Evolutionary conservation across 768 basidiomycete species (phyloP), one percentile per base, ranked within the genome.

Genomic region (Mycena olivaceomarginata): DNA sequence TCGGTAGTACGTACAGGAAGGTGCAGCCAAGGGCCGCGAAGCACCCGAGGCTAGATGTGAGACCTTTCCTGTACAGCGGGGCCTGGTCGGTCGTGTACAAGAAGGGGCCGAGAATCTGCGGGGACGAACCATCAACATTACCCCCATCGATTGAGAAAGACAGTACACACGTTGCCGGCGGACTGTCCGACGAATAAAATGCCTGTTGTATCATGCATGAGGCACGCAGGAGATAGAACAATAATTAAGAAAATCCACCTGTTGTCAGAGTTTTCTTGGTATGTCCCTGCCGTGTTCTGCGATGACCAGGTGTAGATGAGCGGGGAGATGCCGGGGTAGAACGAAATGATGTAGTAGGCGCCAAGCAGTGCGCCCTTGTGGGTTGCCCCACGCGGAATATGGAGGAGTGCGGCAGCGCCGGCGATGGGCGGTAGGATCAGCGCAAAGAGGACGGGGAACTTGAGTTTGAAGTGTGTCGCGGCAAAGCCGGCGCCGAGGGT

Each of bases 181-280:
- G 85, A 86, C 63, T 85, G 83, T 10, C 83, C 86, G 53, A 85
- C 83, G 79, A 87, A 87, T 77, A 85, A 83, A 25, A 86, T 67
- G 5, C 85, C 85, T 51, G 86, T 86, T 31, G 31, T 31, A 31
- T 31, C 31, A 31, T 4, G 31, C 31, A 31, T 31, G 31, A 31
- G 31, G 31, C 31, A 31, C 31, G 31, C 31, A 31, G 31, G 31
- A 31, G 2, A 31, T 31, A 31, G 31, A 31, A 31, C 31, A 31
- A 31, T 2, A 31, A 31, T 31, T 31, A 31, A 31, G 3, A 31
- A 31, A 31, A 31, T 31, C 31, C 31, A 31, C 31, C 31, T 31
- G 31, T 31, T 12, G 84, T 84, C 16, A 84, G 76, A 18, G 83
- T 76, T 77, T 85, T 85, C 77, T 85, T 85, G 20, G 85, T 84